phyloP scores from a whole-genome alignment of 164 flowering plant genomes.

The Malania oleifera region DNA sequence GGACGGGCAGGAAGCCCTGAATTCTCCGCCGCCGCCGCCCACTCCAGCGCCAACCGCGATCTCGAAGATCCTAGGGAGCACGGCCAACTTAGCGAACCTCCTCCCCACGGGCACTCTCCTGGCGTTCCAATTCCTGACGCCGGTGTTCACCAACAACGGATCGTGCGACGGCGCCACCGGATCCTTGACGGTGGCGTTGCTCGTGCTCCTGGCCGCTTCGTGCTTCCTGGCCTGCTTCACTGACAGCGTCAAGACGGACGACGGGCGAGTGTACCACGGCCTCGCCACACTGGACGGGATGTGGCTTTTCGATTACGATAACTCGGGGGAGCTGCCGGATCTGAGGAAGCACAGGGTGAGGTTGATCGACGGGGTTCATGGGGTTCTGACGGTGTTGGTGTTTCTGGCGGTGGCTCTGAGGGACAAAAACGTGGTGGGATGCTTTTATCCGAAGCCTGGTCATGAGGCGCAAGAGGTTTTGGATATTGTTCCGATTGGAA shows the following conservation, averaged over 20 bases:
- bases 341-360: conserved; percentile 46
- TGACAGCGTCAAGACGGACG: conserved; percentile 43
- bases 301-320: conserved; percentile 34
- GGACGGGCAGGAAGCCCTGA: too few relatives aligned
- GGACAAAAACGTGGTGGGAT: conserved; percentile 55
- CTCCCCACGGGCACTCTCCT: conserved; percentile 62
- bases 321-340: conserved; percentile 27
- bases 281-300: conserved; percentile 40
- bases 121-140: conserved; percentile 61
- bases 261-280: conserved; percentile 51
- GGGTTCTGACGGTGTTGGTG: conserved; percentile 51
- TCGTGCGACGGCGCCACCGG: conserved; percentile 44
- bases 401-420: conserved; percentile 59
- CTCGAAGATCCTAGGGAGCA: conserved; percentile 33
- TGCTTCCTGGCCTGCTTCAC: conserved; percentile 52
- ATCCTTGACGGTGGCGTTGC: conserved; percentile 33
- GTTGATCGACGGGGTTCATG: conserved; percentile 58
- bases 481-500: conserved; percentile 51
- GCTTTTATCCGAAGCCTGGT: conserved; percentile 61
- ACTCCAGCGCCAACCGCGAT: conserved; percentile 32
- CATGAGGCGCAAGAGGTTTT: conserved; percentile 50
- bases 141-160: conserved; percentile 53
- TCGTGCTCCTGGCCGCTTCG: conserved; percentile 33
- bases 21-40: conserved; percentile 8
- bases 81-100: conserved; percentile 59